phyloP scores from a whole-genome alignment of 495 filamentous ascomycete species.

The Extremus antarcticus region DNA sequence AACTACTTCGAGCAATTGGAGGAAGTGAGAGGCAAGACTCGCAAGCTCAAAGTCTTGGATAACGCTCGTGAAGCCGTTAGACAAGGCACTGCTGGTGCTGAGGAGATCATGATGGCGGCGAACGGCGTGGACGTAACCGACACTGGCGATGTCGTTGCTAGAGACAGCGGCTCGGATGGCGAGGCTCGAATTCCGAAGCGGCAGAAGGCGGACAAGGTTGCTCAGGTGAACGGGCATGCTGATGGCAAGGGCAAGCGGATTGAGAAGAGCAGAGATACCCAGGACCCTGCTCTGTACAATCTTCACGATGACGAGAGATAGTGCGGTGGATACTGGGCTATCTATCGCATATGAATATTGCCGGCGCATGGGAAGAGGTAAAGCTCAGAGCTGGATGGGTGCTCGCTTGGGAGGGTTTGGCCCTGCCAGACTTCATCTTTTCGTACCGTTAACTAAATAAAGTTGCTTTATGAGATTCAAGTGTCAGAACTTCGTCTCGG shows the following conservation, averaged over 20 bases:
- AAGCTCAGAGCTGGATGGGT: neutral
- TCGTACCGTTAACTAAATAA: too few relatives aligned
- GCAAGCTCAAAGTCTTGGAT: constrained; percentile 60
- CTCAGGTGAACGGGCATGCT: constrained; percentile 3
- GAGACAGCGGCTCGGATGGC: constrained; percentile 14
- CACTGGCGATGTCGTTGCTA: constrained; percentile 44
- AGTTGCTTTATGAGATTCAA: too few relatives aligned
- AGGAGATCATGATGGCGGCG: constrained; percentile 51
- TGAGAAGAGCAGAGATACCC: constrained; percentile 11
- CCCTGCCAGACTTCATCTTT: too few relatives aligned
- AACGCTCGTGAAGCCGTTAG: constrained; percentile 58
- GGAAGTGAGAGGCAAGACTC: constrained; percentile 57
- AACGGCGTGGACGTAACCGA: constrained; percentile 49
- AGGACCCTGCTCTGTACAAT: constrained; percentile 33
- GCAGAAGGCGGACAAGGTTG: constrained; percentile 1
- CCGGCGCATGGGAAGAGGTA: neutral
- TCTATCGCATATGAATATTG: too few relatives aligned
- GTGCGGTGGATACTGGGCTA: too few relatives aligned
- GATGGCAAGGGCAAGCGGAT: constrained; percentile 2
- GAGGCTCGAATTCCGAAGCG: constrained; percentile 11
- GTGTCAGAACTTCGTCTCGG: too few relatives aligned
- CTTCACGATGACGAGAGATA: constrained; percentile 22
- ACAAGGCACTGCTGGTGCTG: constrained; percentile 50
- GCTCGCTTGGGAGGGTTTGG: too few relatives aligned
- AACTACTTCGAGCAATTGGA: constrained; percentile 84